Conservation (phyloP, 768 basidiomycete species). For the Suillus clintonianus region DNA sequence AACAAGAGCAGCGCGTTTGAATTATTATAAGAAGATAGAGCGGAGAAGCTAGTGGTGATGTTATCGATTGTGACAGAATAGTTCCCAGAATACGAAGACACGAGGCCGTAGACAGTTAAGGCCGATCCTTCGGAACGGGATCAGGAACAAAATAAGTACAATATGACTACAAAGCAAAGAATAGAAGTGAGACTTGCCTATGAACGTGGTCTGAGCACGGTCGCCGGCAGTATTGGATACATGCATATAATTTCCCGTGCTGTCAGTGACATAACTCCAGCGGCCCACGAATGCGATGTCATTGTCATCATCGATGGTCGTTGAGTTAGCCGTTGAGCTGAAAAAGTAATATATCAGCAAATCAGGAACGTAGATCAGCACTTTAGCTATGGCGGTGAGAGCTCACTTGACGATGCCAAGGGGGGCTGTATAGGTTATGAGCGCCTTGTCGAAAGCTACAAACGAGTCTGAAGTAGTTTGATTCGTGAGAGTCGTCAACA, state of each 20-base stretch:
- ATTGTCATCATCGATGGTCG: conserved; percentile 44
- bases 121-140: conserved; percentile 51
- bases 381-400: neutral
- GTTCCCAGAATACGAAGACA: conserved; percentile 55
- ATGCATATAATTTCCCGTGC: conserved; percentile 30
- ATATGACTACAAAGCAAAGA: neutral
- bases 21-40: conserved; percentile 53
- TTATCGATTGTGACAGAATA: conserved; percentile 62
- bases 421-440: conserved; percentile 45
- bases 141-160: conserved; percentile 6
- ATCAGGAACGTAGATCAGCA: conserved; percentile 1
- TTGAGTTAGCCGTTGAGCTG: conserved; percentile 37
- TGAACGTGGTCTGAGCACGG: conserved; percentile 43
- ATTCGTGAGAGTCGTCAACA: conserved; percentile 49
- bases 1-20: conserved; percentile 61
- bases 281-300: conserved; percentile 51
- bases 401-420: conserved; percentile 37
- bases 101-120: conserved; percentile 59
- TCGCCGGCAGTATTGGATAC: conserved; percentile 47
- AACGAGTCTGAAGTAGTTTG: conserved; percentile 34
- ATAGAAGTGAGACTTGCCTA: conserved; percentile 39
- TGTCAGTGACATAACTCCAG: conserved; percentile 50
- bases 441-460: conserved; percentile 59
- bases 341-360: conserved; percentile 23
- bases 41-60: conserved; percentile 47